A percentile compares a stretch with the other conserved stretches of the same genome.
Evolutionary conservation across 768 basidiomycete species (phyloP).

Genomic region (Pholiota microspora): DNA sequence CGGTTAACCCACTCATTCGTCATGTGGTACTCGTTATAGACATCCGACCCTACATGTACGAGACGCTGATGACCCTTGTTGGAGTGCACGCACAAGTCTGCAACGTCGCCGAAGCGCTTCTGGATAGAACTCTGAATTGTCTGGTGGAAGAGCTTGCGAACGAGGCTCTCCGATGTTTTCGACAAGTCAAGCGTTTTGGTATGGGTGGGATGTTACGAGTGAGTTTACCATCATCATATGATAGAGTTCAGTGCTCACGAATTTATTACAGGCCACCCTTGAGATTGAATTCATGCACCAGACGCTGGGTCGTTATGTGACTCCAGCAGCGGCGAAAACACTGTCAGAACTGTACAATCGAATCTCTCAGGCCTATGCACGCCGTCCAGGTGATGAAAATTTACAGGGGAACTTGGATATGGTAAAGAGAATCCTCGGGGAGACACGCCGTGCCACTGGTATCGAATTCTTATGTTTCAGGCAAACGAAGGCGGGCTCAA

Average conservation of each 20-base stretch:
- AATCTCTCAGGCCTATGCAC: slow-evolving; percentile 90
- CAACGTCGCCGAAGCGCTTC: slow-evolving; percentile 71
- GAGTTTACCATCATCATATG: slow-evolving; percentile 25
- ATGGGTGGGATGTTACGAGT: slow-evolving; percentile 99
- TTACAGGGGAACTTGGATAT: slow-evolving; percentile 85
- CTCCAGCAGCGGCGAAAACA: slow-evolving; percentile 73
- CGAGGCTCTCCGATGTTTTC: slow-evolving; percentile 84
- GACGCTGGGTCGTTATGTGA: slow-evolving; percentile 86
- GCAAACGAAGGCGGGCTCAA: slow-evolving; percentile 52
- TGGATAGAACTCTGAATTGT: slow-evolving; percentile 78
- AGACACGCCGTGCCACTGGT: slow-evolving; percentile 86
- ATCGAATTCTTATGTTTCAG: slow-evolving; percentile 96
- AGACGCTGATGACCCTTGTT: slow-evolving; percentile 84
- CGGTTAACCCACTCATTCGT: slow-evolving; percentile 10
- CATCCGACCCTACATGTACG: slow-evolving; percentile 93
- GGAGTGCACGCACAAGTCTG: slow-evolving; percentile 90
- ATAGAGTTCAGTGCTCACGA: not conserved
- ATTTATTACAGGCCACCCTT: slow-evolving; percentile 75
- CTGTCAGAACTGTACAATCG: slow-evolving; percentile 92
- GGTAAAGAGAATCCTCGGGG: slow-evolving; percentile 87
- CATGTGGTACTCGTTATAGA: slow-evolving; percentile 38
- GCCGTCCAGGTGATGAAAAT: slow-evolving; percentile 82
- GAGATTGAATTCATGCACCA: slow-evolving; percentile 99
- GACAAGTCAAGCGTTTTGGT: slow-evolving; percentile 86
- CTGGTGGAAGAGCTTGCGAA: slow-evolving; percentile 82